Evolutionary conservation across 495 filamentous ascomycete genomes (phyloP), one percentile per base, ranked within the genome.

Genomic region (Amphirosellinia nigrospora): DNA sequence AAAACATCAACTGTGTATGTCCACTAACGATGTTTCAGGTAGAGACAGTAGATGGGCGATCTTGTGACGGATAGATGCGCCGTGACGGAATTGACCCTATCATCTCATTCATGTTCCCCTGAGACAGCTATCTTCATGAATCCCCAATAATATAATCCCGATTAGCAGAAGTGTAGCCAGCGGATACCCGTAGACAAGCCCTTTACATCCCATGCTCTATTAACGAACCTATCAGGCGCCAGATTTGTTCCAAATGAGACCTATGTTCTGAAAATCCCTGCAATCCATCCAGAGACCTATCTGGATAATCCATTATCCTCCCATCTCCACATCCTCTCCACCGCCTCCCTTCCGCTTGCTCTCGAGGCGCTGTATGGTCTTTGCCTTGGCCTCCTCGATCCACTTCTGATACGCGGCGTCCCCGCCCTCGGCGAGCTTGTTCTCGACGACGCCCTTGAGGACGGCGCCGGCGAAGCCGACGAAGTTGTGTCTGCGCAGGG

Each of bases 381-480:
- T 92, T 71, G 82, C 81, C 84, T 90, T 91, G 19, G 90, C 93
- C 15, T 87, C 86, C 68, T 89, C 89, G n/a, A 97, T 83, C 96
- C 94, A 97, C 76, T 88, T 84, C 7, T 88, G 84, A 79, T 93
- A 96, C 55, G 81, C 87, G n/a, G 82, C 88, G 28, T 88, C 84
- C 1, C 66, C 56, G 8, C 86, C 90, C 71, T 87, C 82, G 71
- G 82, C 81, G 63, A 96, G 73, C 82, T 97, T 97, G 71, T 76
- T 71, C 71, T 80, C 83, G 48, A 92, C 91, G 36, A 98, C 94
- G 28, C 89, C 93, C 84, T 95, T 96, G 73, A 97, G 80, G 62
- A 97, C 84, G 86, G 98, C 96, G 52, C 92, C 93, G 64, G 94
- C 90, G 78, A 99, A 97, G 0, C 94, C 96, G 21, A 99, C 91